Base-by-base conservation (phyloP, 1,139 yeast species). In the Yamadazyma siamensis region DNA sequence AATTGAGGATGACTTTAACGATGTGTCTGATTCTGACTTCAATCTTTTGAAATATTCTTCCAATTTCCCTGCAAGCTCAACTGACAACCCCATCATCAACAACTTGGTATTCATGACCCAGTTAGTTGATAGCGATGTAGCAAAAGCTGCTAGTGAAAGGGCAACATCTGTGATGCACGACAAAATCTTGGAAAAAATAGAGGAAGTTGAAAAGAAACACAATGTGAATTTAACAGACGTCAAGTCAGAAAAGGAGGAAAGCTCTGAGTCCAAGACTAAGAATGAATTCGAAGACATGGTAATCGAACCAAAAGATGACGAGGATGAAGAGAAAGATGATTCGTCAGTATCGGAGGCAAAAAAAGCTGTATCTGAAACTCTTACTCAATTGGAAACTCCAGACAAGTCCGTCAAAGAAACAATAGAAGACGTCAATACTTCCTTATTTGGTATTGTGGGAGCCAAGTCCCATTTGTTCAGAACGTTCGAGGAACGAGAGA, bases 31-130 rank as follows among this genome's bases (percentile, higher is more conserved):
- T 28, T 68, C 67, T n/a, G 62, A 59, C 33, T 62, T 68, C 21
- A 43, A 52, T 21, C 82, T 95, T n/a, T 67, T 89, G 44, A 84
- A 81, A 50, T 88, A 75, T 56, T 82, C 91, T 4, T 80, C 94
- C 4, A 82, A 82, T 50, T 70, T 89, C 35, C 96, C 97, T 6
- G 80, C 86, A 27, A 78, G 87, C 30, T 75, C 87, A 25, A 77
- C 81, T 16, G 97, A 91, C 47, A 91, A 91, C 54, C 98, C 99
- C 1, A 89, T 91, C 4, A 73, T 91, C 64, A 82, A 94, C 21
- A 91, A 94, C 21, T 74, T 91, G 40, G 80, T 95, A 4, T 91
- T 89, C 56, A 66, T 94, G 60, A 80, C 94, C 0, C 81, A 88
- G 27, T 60, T 89, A 35, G 95, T 89, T 13, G 96, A 89, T 50